These are phyloP conservation scores for Colletotrichum viniferum DNA, from an alignment of 2,329 filamentous ascomycete genomes.

Conservation along the genomic window DNA sequence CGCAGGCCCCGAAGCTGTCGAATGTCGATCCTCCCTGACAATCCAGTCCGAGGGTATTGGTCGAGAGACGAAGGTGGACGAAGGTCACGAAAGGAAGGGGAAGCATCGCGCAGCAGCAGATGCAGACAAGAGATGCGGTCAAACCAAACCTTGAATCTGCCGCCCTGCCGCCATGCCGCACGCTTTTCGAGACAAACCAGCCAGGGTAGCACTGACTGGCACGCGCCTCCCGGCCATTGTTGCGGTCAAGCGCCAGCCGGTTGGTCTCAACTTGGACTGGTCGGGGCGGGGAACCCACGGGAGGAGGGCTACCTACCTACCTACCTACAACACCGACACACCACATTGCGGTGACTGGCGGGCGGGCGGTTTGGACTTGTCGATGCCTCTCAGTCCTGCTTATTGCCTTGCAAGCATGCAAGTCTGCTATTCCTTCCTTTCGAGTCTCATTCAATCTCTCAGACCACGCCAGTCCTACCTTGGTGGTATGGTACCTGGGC, in stretches of 20 bases:
- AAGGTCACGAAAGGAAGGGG: neutral
- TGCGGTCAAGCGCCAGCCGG: slow-evolving; percentile 20
- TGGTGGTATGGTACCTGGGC: neutral
- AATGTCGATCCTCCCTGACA: slow-evolving; percentile 17
- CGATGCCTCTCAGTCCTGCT: neutral
- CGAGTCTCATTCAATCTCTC: neutral
- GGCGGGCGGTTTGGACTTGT: neutral
- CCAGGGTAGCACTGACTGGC: slow-evolving; percentile 7
- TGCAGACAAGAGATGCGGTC: slow-evolving; percentile 4
- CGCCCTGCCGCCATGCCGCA: slow-evolving; percentile 4
- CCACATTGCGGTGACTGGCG: slow-evolving; percentile 9
- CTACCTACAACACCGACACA: neutral
- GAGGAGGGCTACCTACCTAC: neutral
- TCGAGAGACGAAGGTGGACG: neutral
- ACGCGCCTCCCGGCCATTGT: slow-evolving; percentile 20
- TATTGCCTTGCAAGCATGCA: neutral
- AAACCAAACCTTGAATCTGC: slow-evolving; percentile 5
- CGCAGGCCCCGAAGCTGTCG: neutral
- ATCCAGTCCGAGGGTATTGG: slow-evolving; percentile 18
- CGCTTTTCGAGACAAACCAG: neutral
- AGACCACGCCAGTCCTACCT: neutral
- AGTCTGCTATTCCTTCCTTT: neutral
- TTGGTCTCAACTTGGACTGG: slow-evolving; percentile 21
- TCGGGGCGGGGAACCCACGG: slow-evolving; percentile 15
- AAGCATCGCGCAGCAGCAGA: neutral